Evolutionary conservation across 257 asterid species (phyloP).

Genomic region (Solanum pennellii): DNA sequence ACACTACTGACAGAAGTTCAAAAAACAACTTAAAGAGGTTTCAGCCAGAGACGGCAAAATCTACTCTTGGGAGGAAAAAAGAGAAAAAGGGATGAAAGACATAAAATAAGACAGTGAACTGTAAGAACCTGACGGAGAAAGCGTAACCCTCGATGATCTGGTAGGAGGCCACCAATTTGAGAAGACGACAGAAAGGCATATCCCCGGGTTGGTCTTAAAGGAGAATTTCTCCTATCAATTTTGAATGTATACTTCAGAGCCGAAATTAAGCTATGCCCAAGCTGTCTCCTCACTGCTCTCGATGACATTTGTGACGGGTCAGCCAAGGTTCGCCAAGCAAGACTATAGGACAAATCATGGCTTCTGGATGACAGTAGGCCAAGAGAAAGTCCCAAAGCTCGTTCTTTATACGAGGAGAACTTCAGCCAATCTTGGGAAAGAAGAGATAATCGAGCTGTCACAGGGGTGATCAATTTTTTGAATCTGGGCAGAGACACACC

Average conservation of each 20-base stretch:
- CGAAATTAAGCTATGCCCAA: constrained; percentile 78
- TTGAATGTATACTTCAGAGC: constrained; percentile 69
- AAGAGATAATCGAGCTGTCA: constrained; percentile 59
- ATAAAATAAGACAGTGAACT: background rate
- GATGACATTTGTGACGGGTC: constrained; percentile 94
- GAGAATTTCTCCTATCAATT: constrained; percentile 67
- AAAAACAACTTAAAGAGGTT: background rate
- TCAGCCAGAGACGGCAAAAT: background rate
- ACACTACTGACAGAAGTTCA: background rate
- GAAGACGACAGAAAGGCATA: constrained; percentile 75
- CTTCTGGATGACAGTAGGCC: constrained; percentile 55
- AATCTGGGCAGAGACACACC: constrained; percentile 79
- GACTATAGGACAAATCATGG: constrained; percentile 70
- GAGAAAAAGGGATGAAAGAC: background rate
- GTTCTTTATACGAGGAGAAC: constrained; percentile 84
- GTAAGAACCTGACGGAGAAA: constrained; percentile 75
- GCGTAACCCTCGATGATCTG: constrained; percentile 70
- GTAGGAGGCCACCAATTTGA: constrained; percentile 78
- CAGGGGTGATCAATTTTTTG: constrained; percentile 48
- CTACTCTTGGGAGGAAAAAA: background rate
- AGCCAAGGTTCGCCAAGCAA: constrained; percentile 74
- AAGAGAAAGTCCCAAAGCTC: constrained; percentile 64
- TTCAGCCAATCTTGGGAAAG: constrained; percentile 95
- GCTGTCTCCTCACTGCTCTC: constrained; percentile 81
- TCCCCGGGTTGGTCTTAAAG: constrained; percentile 81